phyloP scores from a whole-genome alignment of 345 rosid genomes.

The Salix purpurea region DNA sequence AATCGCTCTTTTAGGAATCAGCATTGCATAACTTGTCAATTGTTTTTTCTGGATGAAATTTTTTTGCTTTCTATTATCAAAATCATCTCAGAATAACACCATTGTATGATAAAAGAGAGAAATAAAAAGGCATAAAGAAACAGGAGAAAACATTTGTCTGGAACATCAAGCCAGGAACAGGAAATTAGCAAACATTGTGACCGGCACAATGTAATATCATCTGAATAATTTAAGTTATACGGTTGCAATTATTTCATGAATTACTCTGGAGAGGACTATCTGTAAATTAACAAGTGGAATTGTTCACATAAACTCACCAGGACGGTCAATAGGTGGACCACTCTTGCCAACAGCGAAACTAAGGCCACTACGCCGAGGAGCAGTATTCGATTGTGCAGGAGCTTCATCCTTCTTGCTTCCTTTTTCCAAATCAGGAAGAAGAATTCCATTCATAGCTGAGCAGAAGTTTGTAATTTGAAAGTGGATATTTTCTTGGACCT shows the following conservation, averaged over 20 bases:
- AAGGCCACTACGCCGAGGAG: slow-evolving; percentile 68
- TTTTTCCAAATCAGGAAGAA: slow-evolving; percentile 38
- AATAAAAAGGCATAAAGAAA: background rate
- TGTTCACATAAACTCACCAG: slow-evolving; percentile 39
- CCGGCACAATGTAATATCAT: background rate
- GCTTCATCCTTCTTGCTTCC: slow-evolving; percentile 19
- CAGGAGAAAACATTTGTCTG: background rate
- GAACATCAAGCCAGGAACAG: background rate
- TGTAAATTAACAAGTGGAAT: background rate
- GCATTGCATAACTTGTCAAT: background rate
- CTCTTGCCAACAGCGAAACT: slow-evolving; percentile 64
- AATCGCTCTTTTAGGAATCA: no score
- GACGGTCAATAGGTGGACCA: slow-evolving; percentile 22
- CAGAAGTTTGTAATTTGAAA: slow-evolving; percentile 53
- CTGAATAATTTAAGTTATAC: no score
- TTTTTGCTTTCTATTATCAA: background rate
- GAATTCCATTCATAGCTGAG: slow-evolving; percentile 57
- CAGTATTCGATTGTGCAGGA: slow-evolving; percentile 20
- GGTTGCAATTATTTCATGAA: no score
- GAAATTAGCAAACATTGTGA: background rate
- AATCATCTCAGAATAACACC: background rate
- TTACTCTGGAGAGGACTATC: background rate
- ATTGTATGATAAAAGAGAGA: background rate
- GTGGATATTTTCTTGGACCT: slow-evolving; percentile 75
- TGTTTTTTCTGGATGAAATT: background rate